Evolutionary conservation across 108 stramenopile species (phyloP), one percentile per base, ranked within the genome.

Genomic region (Cyclotella baltica): DNA sequence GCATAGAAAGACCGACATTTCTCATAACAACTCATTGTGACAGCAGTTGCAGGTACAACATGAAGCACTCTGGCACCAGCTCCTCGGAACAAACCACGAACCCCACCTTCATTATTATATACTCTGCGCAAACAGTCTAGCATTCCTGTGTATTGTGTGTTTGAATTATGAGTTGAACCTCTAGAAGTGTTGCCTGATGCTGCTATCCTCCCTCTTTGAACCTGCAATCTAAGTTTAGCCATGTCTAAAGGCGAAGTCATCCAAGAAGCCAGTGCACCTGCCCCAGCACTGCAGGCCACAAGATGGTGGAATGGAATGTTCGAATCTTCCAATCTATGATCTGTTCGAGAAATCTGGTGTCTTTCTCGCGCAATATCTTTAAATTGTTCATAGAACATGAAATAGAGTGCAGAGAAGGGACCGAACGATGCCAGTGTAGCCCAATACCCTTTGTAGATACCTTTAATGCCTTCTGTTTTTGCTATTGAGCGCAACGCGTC

Each of bases 241-340:
- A 99, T 83, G 72, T 99, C 99, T n/a, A 99, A 76, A 13, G 99
- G 99, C 48, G 89, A 94, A 16, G 99, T 99, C n/a, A 97, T 15
- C 77, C 93, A 97, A 8, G 96, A 96, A 3, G 99, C 98, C 13
- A 90, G 47, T 0, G 93, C 94, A 27, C 97, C 96, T 9, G 99
- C 97, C n/a, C 77, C 62, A 3, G 96, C 86, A 53, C 95, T 93
- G 46, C 91, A 92, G n/a, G 70, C 52, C 30, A 98, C 78, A 18
- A 87, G 80, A 55, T 81, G 87, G 28, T 61, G 37, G 35, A 97
- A 83, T 0, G 94, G 85, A 8, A 97, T 65, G 37, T 80, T 80
- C 36, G 50, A 71, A 67, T 80, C 76, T 34, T 75, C 72, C 29
- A 72, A 40, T 33, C 46, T 57, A 37, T 30, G 10, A 11, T 46